Base-by-base conservation (phyloP, 2,329 filamentous ascomycete species). In the Claviceps pazoutovae region DNA sequence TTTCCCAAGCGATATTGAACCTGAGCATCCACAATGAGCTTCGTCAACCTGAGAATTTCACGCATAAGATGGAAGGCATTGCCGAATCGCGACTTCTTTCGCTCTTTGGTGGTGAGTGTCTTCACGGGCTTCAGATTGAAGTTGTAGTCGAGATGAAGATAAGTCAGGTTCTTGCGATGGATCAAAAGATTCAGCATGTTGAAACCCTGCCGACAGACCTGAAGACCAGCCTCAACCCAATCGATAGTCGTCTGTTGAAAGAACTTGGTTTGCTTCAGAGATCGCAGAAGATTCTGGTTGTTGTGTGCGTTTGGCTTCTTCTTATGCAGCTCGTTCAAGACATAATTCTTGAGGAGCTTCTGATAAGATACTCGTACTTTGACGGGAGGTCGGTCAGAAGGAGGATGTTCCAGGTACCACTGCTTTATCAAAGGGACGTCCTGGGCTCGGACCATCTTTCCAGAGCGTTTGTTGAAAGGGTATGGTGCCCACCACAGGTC, bases 91-190 rank as follows among this genome's bases (percentile, higher is more conserved):
- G 91, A 97, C 79, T 98, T 98, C 75, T 98, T 98, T 60, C 93
- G 86, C 74, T 98, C 93, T 69, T 98, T 98, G 36, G 93, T 98
- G 0, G 93, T 98, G 59, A 98, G 70, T 0, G 93, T 98, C 75
- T 98, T 98, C 66, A 98, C 93, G 3, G 93, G 93, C 74, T 98
- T 98, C 68, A 98, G 65, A 68, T 98, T 98, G 75, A 98, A 98
- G 70, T 98, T 98, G 74, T 97, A 98, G 65, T 98, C 93, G 51
- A 98, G 82, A 75, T 98, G 94, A 52, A 98, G 78, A 64, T 98
- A 98, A 0, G 93, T 98, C 60, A 98, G 72, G 67, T 98, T 98
- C 76, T 98, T 98, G 62, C 93, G 85, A 65, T 98, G 93, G 59
- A 98, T 98, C 59, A 98, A 74, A 50, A 98, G 75, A 62, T 98